These are phyloP conservation scores for Barnettozyma salicaria DNA, from an alignment of 805 yeast genomes.

Conservation along the genomic window DNA sequence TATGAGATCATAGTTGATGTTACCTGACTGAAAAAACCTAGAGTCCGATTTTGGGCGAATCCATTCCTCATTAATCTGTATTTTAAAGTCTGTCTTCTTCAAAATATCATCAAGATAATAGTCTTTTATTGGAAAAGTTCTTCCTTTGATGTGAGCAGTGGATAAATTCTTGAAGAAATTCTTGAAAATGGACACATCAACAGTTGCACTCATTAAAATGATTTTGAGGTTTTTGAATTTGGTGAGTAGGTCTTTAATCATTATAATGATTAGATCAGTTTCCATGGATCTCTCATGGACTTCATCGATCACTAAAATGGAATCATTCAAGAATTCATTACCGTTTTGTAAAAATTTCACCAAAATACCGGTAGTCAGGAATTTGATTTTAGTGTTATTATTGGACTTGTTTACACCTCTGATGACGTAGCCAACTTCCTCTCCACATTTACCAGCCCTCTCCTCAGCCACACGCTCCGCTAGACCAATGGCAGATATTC, in stretches of 20 bases:
- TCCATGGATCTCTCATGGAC: constrained; percentile 96
- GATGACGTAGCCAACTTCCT: constrained; percentile 82
- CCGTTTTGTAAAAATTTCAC: constrained; percentile 71
- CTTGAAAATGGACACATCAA: constrained; percentile 61
- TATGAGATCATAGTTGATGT: constrained; percentile 70
- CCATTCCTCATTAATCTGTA: constrained; percentile 36
- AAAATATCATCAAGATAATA: constrained; percentile 65
- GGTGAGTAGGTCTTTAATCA: constrained; percentile 56
- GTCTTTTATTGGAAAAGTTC: constrained; percentile 89
- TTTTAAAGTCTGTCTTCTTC: constrained; percentile 48
- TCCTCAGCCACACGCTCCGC: constrained; percentile 92
- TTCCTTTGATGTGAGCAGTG: constrained; percentile 81
- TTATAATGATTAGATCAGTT: constrained; percentile 75
- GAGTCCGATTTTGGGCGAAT: constrained; percentile 60
- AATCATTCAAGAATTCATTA: constrained; percentile 39
- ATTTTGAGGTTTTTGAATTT: constrained; percentile 49
- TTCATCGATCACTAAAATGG: constrained; percentile 81
- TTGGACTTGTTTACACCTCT: constrained; percentile 79
- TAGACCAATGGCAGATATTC: constrained; percentile 90
- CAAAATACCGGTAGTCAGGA: constrained; percentile 90
- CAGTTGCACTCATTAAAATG: constrained; percentile 91
- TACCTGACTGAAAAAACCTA: constrained; percentile 56
- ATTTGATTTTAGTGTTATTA: constrained; percentile 62
- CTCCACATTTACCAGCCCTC: constrained; percentile 51
- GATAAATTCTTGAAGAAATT: constrained; percentile 56